Percentiles rank a stretch among this genome's conserved stretches.
phyloP scores from a whole-genome alignment of 2,329 filamentous ascomycete genomes.

The Stylonectria norvegica region DNA sequence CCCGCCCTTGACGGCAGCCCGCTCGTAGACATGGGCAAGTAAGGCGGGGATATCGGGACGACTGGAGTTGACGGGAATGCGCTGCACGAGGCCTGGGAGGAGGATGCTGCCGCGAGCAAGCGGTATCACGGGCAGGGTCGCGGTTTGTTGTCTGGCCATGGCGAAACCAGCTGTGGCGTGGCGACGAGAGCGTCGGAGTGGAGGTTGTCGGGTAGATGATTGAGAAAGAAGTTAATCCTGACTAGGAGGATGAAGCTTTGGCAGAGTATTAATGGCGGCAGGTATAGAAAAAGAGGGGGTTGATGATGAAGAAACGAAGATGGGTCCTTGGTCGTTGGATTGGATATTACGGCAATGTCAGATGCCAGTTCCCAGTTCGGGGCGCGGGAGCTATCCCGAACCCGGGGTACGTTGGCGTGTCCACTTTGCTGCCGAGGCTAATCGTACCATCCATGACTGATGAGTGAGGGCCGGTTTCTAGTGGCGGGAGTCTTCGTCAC shows the following conservation, averaged over 20 bases:
- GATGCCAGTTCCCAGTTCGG: slow-evolving; percentile 11
- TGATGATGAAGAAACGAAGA: not conserved
- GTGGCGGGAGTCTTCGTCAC: slow-evolving; percentile 3
- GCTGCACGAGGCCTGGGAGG: slow-evolving; percentile 79
- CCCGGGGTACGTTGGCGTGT: not conserved
- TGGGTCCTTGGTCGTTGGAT: not conserved
- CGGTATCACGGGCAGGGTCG: slow-evolving; percentile 71
- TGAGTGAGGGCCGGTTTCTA: slow-evolving; percentile 1
- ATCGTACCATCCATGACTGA: slow-evolving; percentile 1
- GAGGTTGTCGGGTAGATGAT: too few species aligned
- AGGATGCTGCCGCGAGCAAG: slow-evolving; percentile 78
- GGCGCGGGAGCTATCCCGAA: not conserved
- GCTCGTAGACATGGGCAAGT: slow-evolving; percentile 79
- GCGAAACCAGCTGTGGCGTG: slow-evolving; percentile 15
- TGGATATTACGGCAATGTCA: slow-evolving; percentile 22
- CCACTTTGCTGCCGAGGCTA: slow-evolving; percentile 26
- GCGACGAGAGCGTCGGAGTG: not conserved
- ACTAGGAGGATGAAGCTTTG: too few species aligned
- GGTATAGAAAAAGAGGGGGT: not conserved
- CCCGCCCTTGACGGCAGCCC: slow-evolving; percentile 64
- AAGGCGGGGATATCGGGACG: slow-evolving; percentile 87
- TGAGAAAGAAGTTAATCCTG: too few species aligned
- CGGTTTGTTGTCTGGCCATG: slow-evolving; percentile 42
- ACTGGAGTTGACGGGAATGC: slow-evolving; percentile 74
- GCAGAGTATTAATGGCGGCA: too few species aligned